These are phyloP conservation scores for Trametes punicea DNA, from an alignment of 768 basidiomycete species.

Conservation along the genomic window DNA sequence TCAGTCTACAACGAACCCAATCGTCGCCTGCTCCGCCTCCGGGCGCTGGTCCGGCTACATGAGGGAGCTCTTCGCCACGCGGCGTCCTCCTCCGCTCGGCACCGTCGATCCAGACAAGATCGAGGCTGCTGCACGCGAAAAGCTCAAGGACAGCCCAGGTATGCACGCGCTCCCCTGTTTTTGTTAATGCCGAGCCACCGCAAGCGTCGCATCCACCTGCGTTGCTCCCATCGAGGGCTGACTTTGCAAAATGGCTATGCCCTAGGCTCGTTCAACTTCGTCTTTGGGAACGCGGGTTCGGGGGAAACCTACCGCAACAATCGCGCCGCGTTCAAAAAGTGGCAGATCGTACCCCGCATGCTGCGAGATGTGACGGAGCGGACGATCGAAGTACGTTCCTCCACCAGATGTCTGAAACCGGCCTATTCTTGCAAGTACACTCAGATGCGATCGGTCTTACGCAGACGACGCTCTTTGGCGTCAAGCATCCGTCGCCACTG, in stretches of 20 bases:
- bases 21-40: slow-evolving; percentile 6
- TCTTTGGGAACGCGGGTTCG: slow-evolving; percentile 73
- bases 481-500: slow-evolving; percentile 57
- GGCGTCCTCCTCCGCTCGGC: slow-evolving; percentile 38
- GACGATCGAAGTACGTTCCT: slow-evolving; percentile 52
- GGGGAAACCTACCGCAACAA: slow-evolving; percentile 67
- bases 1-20: background rate
- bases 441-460: background rate
- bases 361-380: slow-evolving; percentile 57
- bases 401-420: background rate
- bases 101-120: slow-evolving; percentile 62
- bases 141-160: slow-evolving; percentile 56
- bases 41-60: slow-evolving; percentile 25
- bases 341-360: slow-evolving; percentile 80
- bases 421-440: background rate
- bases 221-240: too few relatives aligned
- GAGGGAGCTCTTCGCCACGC: slow-evolving; percentile 23
- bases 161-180: slow-evolving; percentile 19
- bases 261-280: slow-evolving; percentile 68
- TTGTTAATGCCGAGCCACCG: background rate
- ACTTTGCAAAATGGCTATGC: too few relatives aligned
- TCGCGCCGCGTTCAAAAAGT: slow-evolving; percentile 57
- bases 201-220: too few relatives aligned
- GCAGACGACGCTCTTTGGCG: slow-evolving; percentile 73
- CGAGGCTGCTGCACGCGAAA: slow-evolving; percentile 63